A percentile compares a stretch with the other conserved stretches of the same genome.
These are phyloP conservation scores for Lophiotrema nucula DNA, from an alignment of 495 filamentous ascomycete genomes.

Conservation along the genomic window DNA sequence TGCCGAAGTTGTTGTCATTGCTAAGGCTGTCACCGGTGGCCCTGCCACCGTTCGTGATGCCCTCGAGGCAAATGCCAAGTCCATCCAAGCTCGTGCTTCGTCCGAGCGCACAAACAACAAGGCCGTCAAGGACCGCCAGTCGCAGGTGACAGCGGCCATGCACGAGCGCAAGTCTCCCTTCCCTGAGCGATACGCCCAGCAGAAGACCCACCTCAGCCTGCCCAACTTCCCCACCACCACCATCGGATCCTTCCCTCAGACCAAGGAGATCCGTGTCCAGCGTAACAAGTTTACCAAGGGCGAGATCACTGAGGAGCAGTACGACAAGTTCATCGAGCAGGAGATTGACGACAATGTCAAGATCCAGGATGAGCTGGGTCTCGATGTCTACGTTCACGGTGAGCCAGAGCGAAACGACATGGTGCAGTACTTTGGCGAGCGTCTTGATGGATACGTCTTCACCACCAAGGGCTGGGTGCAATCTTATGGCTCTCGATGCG, in stretches of 20 bases:
- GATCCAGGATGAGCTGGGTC: constrained; percentile 95
- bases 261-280: constrained; percentile 92
- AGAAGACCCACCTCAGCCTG: constrained; percentile 84
- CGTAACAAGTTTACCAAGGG: constrained; percentile 98
- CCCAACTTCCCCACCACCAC: constrained; percentile 98
- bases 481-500: constrained; percentile 95
- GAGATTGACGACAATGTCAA: constrained; percentile 91
- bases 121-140: constrained; percentile 90
- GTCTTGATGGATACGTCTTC: constrained; percentile 94
- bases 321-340: constrained; percentile 97
- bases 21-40: constrained; percentile 92
- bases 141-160: constrained; percentile 74
- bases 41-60: constrained; percentile 78
- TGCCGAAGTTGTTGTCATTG: constrained; percentile 83
- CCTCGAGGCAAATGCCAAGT: constrained; percentile 92
- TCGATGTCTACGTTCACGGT: constrained; percentile 96
- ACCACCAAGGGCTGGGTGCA: constrained; percentile 99
- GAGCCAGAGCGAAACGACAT: constrained; percentile 99
- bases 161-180: constrained; percentile 92
- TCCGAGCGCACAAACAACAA: constrained; percentile 96
- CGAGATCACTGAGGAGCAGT: constrained; percentile 86
- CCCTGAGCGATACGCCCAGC: constrained; percentile 74
- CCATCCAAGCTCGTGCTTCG: constrained; percentile 79
- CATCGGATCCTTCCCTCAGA: constrained; percentile 99
- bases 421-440: constrained; percentile 99